A percentile compares a stretch with the other conserved stretches of the same genome.
Evolutionary conservation across 2,329 filamentous ascomycete genomes (phyloP).

Genomic region (Penicillium decumbens): DNA sequence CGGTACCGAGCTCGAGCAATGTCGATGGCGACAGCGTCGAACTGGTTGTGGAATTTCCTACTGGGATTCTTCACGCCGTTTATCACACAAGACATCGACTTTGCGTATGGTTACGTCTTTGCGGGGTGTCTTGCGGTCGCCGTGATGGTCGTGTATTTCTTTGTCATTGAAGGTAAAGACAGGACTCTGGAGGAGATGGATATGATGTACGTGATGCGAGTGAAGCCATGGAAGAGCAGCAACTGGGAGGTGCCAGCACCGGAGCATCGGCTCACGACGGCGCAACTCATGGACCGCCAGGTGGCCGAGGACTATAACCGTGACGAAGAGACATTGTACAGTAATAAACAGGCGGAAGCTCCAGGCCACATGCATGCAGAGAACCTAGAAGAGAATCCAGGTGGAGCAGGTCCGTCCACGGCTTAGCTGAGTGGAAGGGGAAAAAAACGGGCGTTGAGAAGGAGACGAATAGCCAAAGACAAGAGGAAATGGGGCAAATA

Average conservation of each 20-base stretch:
- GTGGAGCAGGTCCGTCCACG: constrained; percentile 16
- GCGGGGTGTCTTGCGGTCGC: constrained; percentile 64
- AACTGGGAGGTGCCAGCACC: constrained; percentile 38
- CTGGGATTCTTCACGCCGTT: constrained; percentile 74
- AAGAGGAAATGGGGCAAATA: neutral
- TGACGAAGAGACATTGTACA: constrained; percentile 14
- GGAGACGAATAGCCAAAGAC: neutral
- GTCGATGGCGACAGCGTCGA: constrained; percentile 69
- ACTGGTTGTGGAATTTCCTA: constrained; percentile 71
- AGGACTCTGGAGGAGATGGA: constrained; percentile 70
- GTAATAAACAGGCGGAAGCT: constrained; percentile 9
- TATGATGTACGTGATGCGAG: constrained; percentile 63
- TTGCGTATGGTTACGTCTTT: constrained; percentile 72
- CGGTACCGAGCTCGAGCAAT: constrained; percentile 64
- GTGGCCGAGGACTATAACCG: constrained; percentile 15
- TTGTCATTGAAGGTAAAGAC: constrained; percentile 67
- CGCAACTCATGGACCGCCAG: constrained; percentile 24
- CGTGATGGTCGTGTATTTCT: constrained; percentile 63
- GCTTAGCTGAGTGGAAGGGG: neutral
- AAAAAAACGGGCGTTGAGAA: neutral
- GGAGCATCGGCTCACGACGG: constrained; percentile 25
- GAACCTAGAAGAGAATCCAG: constrained; percentile 17
- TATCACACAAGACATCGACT: constrained; percentile 67
- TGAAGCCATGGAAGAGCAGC: constrained; percentile 57
- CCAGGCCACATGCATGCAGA: constrained; percentile 24